phyloP scores from a whole-genome alignment of 805 yeast species.

The Wickerhamiella parazyma region DNA sequence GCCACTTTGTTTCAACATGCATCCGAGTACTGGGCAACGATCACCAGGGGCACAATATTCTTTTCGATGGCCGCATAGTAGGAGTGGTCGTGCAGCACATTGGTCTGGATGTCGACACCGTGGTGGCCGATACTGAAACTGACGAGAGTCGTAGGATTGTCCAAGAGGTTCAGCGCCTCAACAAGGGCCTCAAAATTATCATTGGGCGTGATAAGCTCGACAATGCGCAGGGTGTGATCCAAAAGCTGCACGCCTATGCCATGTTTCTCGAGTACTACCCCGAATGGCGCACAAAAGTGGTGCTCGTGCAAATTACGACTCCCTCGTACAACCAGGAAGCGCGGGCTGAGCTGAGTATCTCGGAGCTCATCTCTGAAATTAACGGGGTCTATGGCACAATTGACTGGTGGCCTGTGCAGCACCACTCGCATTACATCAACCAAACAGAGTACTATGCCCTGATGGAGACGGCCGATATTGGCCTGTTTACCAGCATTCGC shows the following conservation, averaged over 20 bases:
- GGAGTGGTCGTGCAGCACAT: slow-evolving; percentile 68
- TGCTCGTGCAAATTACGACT: slow-evolving; percentile 80
- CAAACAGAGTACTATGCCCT: slow-evolving; percentile 82
- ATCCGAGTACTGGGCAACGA: slow-evolving; percentile 79
- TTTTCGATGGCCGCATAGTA: slow-evolving; percentile 65
- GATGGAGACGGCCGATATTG: slow-evolving; percentile 77
- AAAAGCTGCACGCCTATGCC: slow-evolving; percentile 83
- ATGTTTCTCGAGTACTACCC: slow-evolving; percentile 82
- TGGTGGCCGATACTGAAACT: slow-evolving; percentile 49
- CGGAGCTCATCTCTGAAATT: slow-evolving; percentile 68
- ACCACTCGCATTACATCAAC: slow-evolving; percentile 79
- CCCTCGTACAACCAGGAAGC: slow-evolving; percentile 51
- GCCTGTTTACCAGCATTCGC: slow-evolving; percentile 77
- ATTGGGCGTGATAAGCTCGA: slow-evolving; percentile 93
- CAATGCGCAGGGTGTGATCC: slow-evolving; percentile 82
- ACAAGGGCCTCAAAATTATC: slow-evolving; percentile 46
- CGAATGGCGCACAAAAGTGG: slow-evolving; percentile 77
- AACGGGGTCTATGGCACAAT: slow-evolving; percentile 76
- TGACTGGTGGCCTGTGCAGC: slow-evolving; percentile 77
- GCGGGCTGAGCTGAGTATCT: slow-evolving; percentile 65
- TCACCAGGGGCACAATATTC: slow-evolving; percentile 31
- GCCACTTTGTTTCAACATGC: slow-evolving; percentile 86
- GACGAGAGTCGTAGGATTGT: slow-evolving; percentile 37
- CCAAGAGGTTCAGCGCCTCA: slow-evolving; percentile 38
- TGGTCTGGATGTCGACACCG: slow-evolving; percentile 68